Base-by-base conservation (phyloP, 306 rosid genomes). In the Adenanthera pavonina region DNA sequence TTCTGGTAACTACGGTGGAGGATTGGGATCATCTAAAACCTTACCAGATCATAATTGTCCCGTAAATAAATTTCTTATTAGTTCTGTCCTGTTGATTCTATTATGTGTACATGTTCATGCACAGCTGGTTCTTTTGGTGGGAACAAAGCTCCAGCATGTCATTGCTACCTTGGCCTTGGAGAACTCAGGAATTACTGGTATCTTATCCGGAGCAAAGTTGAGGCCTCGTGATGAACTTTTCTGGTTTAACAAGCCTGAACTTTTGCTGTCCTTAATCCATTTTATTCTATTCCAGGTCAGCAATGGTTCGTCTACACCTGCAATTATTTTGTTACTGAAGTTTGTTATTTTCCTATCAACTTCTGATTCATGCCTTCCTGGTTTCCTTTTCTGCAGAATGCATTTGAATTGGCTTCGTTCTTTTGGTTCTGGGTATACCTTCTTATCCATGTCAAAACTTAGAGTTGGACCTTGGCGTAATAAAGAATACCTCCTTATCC, bases 401-500 rank as follows among this genome's bases (percentile, higher is more conserved):
- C 98, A 56, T 95, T 95, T 81, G 99, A 95, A 80, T 67, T 95
- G 89, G 99, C 99, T 77, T 92, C 99, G 2, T 95, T 93, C 92
- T 95, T 95, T 88, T 95, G 99, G 98, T 95, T 90, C 83, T 95
- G 99, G 99, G 99, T 95, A 93, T 95, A 90, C 77, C 85, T 82
- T 80, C 84, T 76, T 86, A 80, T 84, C 85, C 79, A 34, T 80
- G 47, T 51, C 74, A 75, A 41, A 54, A 67, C 30, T 14, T 60
- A 69, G 16, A 57, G 44, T 69, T 81, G 74, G 59, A 65, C 69
- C 70, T 74, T 78, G 65, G 11, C 78, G 74, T 46, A 38, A 57
- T 52, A 35, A 40, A 5, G 43, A 40, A 5, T 40, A 40, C 6
- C 43, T 40, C 43, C 43, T 40, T 40, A 3, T 40, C 6, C 43